Percentiles rank a stretch among this genome's conserved stretches.
These are phyloP conservation scores for Psidium guajava DNA, from an alignment of 345 rosid species.

Conservation along the genomic window DNA sequence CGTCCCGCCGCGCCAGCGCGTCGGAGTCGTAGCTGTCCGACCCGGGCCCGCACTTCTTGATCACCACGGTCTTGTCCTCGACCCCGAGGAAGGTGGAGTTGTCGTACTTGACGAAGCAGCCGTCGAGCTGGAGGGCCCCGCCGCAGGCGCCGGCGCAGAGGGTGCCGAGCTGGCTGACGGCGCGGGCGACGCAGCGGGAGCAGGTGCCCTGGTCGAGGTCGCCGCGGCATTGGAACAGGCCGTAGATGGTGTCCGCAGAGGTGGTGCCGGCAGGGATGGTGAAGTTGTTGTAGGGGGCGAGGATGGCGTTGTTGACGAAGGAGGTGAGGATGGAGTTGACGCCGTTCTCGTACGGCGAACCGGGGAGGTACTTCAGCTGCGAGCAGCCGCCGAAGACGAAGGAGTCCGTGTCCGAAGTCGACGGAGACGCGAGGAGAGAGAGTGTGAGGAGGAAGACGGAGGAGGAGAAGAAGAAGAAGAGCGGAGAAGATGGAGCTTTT, in stretches of 20 bases:
- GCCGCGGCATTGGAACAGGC: slow-evolving; percentile 82
- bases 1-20: slow-evolving; percentile 35
- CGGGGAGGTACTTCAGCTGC: slow-evolving; percentile 35
- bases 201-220: slow-evolving; percentile 60
- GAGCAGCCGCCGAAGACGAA: slow-evolving; percentile 72
- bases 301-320: slow-evolving; percentile 60
- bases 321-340: slow-evolving; percentile 77
- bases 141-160: slow-evolving; percentile 48
- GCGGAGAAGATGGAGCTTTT: neutral
- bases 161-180: slow-evolving; percentile 44
- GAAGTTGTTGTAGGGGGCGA: slow-evolving; percentile 26
- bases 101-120: slow-evolving; percentile 64
- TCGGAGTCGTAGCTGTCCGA: slow-evolving; percentile 25
- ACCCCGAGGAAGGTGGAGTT: slow-evolving; percentile 55
- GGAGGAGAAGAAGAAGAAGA: neutral
- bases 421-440: slow-evolving; percentile 12
- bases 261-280: slow-evolving; percentile 43
- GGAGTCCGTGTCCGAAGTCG: slow-evolving; percentile 31
- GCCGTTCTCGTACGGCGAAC: slow-evolving; percentile 54
- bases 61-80: slow-evolving; percentile 60
- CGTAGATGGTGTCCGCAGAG: slow-evolving; percentile 42
- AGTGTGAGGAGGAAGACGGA: neutral
- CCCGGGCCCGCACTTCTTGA: slow-evolving; percentile 58
- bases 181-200: slow-evolving; percentile 58
- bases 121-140: slow-evolving; percentile 63